These are phyloP conservation scores for Akanthomyces uredinophilus DNA, from an alignment of 2,329 filamentous ascomycete species.

Conservation along the genomic window DNA sequence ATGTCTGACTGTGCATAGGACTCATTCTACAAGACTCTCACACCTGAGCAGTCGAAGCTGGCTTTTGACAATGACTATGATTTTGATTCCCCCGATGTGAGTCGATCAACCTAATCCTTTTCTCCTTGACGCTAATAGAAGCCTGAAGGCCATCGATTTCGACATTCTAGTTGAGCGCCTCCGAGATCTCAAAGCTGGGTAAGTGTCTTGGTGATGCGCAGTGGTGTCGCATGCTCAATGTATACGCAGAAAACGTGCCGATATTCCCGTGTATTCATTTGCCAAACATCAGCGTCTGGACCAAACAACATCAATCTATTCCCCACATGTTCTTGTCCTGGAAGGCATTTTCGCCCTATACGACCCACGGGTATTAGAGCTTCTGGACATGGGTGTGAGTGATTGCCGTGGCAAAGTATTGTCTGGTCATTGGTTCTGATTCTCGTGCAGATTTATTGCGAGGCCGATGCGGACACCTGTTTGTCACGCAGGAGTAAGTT, in stretches of 20 bases:
- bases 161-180: slow-evolving; percentile 77
- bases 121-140: not conserved
- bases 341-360: slow-evolving; percentile 96
- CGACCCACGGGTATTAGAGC: slow-evolving; percentile 75
- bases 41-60: slow-evolving; percentile 67
- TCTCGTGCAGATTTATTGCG: slow-evolving; percentile 72
- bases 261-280: slow-evolving; percentile 95
- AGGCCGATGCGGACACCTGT: slow-evolving; percentile 92
- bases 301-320: slow-evolving; percentile 85
- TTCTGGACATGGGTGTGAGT: slow-evolving; percentile 82
- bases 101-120: slow-evolving; percentile 14
- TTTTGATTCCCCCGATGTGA: slow-evolving; percentile 80
- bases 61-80: slow-evolving; percentile 92
- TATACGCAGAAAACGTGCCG: slow-evolving; percentile 66
- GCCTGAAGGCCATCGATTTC: slow-evolving; percentile 74
- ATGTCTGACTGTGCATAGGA: slow-evolving; percentile 55
- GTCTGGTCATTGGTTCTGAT: not conserved
- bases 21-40: slow-evolving; percentile 92
- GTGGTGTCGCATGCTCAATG: slow-evolving; percentile 14
- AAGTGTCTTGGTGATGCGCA: slow-evolving; percentile 27
- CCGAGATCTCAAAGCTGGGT: slow-evolving; percentile 87
- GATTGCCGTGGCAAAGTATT: not conserved
- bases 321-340: slow-evolving; percentile 88
- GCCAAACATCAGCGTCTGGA: slow-evolving; percentile 77
- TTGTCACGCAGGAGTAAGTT: slow-evolving; percentile 75